Evolutionary conservation across 179 eudicot species (phyloP), one percentile per base, ranked within the genome.

Genomic region (Drosera spatulata): DNA sequence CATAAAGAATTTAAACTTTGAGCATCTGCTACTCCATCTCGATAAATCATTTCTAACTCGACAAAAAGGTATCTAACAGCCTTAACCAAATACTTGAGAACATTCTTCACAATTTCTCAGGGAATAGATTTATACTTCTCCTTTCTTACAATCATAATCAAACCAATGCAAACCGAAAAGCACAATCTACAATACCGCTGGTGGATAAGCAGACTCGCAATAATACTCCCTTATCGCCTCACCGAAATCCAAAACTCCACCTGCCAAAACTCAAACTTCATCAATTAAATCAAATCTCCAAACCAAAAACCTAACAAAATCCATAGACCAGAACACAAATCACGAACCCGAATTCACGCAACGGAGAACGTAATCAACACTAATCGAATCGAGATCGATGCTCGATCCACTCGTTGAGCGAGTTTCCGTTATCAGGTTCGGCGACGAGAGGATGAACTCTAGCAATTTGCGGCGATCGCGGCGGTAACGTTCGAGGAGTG

Each of bases 241-340:
- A 40, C 86, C 72, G 71, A 85, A 67, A 71, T 91, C 96, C 71
- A 91, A 74, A 71, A 83, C 81, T 39, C 87, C 87, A 61, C 84
- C 96, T 86, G 39, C 8, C 1, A 45, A 41, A 1, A 11, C 65
- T 47, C 38, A 50, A 62, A 50, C 51, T 55, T 39, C 39, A 39
- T 50, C 7, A 5, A 50, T 39, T 11, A 44, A 15, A 8, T 10
- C 7, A 66, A 60, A 60, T 22, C 10, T 3, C 42, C 53, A 12
- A 45, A 53, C 50, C 13, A 10, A 39, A 59, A 63, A 44, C 53
- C 7, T 12, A 15, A 56, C 40, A 7, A 8, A 53, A 8, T 52
- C 4, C 4, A 3, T 12, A 44, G 15, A 11, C 40, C 15, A 62
- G 58, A 52, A 56, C 11, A 37, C 54, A 33, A 55, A 42, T 12